Conservation (phyloP, 164 flowering plant genomes). For the Annona cherimola region DNA sequence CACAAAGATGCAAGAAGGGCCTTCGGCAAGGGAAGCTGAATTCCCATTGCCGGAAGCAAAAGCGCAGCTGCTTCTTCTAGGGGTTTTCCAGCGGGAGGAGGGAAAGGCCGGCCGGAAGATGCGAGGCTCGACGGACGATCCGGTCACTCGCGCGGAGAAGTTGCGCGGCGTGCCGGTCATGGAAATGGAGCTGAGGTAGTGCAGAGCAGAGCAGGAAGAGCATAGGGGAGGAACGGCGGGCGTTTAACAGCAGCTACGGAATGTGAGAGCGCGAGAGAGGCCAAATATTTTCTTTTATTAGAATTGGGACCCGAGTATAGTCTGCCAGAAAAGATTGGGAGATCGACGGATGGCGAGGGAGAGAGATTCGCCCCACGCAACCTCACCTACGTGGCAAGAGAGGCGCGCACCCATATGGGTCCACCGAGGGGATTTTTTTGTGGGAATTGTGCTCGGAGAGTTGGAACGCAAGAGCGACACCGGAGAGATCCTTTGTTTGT, state of each 20-base stretch:
- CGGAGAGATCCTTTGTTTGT: too few relatives aligned
- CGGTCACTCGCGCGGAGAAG: slow-evolving; percentile 31
- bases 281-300: background rate
- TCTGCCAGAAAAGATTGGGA: background rate
- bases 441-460: too few relatives aligned
- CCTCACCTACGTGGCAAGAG: background rate
- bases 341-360: background rate
- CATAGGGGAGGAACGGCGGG: background rate
- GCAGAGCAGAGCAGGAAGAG: background rate
- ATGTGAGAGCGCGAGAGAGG: background rate
- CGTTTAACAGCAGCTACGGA: slow-evolving; percentile 1
- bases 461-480: too few relatives aligned
- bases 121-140: slow-evolving; percentile 23
- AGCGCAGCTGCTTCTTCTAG: slow-evolving; percentile 21
- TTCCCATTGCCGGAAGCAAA: slow-evolving; percentile 13
- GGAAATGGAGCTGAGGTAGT: slow-evolving; percentile 4
- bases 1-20: slow-evolving; percentile 83
- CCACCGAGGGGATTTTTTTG: too few relatives aligned
- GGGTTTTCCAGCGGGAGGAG: slow-evolving; percentile 32
- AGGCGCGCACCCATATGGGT: background rate
- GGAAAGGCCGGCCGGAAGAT: slow-evolving; percentile 24
- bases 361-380: background rate
- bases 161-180: slow-evolving; percentile 55
- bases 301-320: background rate
- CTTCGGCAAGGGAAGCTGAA: slow-evolving; percentile 36